phyloP scores from a whole-genome alignment of 2,329 filamentous ascomycete species.

The Curvularia spicifera region DNA sequence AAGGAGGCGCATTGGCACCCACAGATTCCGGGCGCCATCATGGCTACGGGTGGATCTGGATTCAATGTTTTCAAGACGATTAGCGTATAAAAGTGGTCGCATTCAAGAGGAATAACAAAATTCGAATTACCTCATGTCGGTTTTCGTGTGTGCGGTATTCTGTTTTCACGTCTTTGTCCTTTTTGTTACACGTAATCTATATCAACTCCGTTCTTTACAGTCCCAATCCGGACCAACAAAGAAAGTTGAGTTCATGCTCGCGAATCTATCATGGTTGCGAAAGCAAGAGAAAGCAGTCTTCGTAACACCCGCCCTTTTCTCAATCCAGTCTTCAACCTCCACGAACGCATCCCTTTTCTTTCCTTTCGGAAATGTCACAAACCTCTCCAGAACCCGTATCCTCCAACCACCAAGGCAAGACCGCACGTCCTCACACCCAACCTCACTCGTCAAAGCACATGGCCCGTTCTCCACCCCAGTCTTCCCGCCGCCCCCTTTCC shows the following conservation, averaged over 20 bases:
- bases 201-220: neutral
- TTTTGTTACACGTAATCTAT: neutral
- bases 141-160: neutral
- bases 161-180: neutral
- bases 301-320: neutral
- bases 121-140: neutral
- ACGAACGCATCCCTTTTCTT: neutral
- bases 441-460: neutral
- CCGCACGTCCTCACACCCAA: neutral
- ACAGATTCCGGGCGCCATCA: constrained; percentile 87
- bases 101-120: neutral
- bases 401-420: neutral
- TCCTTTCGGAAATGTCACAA: neutral
- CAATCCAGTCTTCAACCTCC: neutral
- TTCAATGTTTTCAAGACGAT: constrained; percentile 65
- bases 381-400: neutral
- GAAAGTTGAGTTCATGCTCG: neutral
- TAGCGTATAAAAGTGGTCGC: constrained; percentile 41
- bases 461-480: neutral
- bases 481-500: neutral
- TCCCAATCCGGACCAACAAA: neutral
- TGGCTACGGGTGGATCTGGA: constrained; percentile 86
- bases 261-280: neutral
- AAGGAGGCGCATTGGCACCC: constrained; percentile 98
- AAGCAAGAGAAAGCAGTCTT: neutral